phyloP scores from a whole-genome alignment of 371 early-diverging fungal genomes.

The Ordospora colligata region DNA sequence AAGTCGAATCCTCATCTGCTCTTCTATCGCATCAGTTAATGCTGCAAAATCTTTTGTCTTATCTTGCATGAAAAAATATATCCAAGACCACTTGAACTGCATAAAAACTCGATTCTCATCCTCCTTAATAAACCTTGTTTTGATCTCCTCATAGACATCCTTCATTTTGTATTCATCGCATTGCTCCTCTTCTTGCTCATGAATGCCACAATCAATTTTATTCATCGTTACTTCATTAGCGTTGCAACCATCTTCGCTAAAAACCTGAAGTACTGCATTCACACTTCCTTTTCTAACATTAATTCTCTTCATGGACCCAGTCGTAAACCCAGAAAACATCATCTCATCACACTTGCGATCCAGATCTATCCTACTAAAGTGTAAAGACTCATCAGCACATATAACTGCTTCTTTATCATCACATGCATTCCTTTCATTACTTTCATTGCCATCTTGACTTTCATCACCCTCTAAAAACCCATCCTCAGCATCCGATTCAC shows the following conservation, averaged over 20 bases:
- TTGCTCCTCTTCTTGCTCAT: conserved; percentile 25
- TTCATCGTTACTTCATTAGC: neutral
- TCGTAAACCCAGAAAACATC: conserved; percentile 41
- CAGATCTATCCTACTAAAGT: neutral
- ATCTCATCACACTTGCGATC: neutral
- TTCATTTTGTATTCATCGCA: neutral
- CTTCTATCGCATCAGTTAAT: conserved; percentile 8
- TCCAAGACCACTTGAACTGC: conserved; percentile 56
- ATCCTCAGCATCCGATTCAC: too few species aligned
- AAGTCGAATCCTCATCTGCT: conserved; percentile 26
- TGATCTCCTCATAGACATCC: conserved; percentile 24
- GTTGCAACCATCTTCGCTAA: neutral
- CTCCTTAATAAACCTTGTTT: conserved; percentile 25
- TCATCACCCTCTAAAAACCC: too few species aligned
- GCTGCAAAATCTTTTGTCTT: neutral
- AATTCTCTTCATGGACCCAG: conserved; percentile 44
- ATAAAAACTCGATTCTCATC: conserved; percentile 21
- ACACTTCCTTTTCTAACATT: conserved; percentile 10
- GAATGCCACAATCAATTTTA: neutral
- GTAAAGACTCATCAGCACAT: too few species aligned
- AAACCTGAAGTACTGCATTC: neutral
- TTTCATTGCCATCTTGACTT: too few species aligned
- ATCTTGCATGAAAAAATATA: conserved; percentile 22
- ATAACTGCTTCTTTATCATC: too few species aligned
- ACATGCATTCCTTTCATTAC: neutral